Evolutionary conservation across 1,284 basidiomycete species (phyloP).

Genomic region (Puccinia polysora): DNA sequence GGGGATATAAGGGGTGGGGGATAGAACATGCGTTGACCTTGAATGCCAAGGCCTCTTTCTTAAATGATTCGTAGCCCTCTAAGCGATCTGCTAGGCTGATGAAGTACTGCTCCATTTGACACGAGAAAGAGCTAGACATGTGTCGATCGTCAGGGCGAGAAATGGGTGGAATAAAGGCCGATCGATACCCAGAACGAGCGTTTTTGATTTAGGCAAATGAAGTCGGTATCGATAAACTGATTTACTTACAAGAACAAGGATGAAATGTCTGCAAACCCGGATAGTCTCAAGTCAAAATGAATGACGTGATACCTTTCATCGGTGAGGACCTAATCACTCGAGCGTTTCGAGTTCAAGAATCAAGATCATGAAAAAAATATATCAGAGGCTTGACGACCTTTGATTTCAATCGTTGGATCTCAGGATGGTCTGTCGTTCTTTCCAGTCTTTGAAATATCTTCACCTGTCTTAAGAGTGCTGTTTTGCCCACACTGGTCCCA

Average conservation of each 20-base stretch:
- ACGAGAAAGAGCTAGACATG: slow-evolving; percentile 59
- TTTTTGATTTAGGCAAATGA: neutral
- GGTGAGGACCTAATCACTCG: slow-evolving; percentile 58
- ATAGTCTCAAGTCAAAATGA: slow-evolving; percentile 74
- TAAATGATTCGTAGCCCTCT: slow-evolving; percentile 67
- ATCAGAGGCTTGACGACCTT: too few species aligned
- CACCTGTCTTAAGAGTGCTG: slow-evolving; percentile 65
- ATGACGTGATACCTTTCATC: slow-evolving; percentile 65
- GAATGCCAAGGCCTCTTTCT: slow-evolving; percentile 69
- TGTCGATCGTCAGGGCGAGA: neutral
- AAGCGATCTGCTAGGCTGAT: slow-evolving; percentile 61
- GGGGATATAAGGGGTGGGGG: neutral
- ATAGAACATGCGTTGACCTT: slow-evolving; percentile 53
- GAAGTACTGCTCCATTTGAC: slow-evolving; percentile 75
- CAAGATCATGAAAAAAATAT: neutral
- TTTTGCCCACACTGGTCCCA: slow-evolving; percentile 70
- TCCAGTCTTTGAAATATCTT: too few species aligned
- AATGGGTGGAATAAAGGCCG: neutral
- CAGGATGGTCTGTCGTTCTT: too few species aligned
- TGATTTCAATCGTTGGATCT: too few species aligned
- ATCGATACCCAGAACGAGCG: too few species aligned
- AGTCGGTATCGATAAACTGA: neutral
- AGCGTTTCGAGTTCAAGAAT: neutral
- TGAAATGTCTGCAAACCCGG: slow-evolving; percentile 71
- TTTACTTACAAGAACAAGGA: slow-evolving; percentile 60